phyloP scores from a whole-genome alignment of 148 eudicot genomes.

The Heliamphora exappendiculata region DNA sequence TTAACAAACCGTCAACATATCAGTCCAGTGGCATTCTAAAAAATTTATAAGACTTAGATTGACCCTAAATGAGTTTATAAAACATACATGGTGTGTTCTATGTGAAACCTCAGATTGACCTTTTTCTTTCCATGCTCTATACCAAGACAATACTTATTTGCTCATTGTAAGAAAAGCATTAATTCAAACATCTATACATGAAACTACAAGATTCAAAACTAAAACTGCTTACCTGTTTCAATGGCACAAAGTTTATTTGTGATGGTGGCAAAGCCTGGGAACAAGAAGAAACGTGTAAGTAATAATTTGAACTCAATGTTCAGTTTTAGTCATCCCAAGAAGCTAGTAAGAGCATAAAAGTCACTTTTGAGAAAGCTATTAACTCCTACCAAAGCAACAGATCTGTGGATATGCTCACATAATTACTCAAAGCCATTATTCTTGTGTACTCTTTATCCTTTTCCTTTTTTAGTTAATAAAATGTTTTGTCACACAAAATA shows the following conservation, averaged over 20 bases:
- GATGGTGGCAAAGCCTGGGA: constrained; percentile 76
- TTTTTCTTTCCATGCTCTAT: no score
- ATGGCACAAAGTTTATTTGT: constrained; percentile 67
- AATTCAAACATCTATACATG: not conserved
- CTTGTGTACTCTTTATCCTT: no score
- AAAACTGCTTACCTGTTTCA: constrained; percentile 64
- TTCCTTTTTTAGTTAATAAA: no score
- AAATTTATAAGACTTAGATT: no score
- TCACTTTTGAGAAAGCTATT: not conserved
- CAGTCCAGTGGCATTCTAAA: no score
- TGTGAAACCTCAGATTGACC: no score
- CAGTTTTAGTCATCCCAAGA: not conserved
- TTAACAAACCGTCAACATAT: no score
- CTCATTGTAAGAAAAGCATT: not conserved
- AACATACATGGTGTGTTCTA: no score
- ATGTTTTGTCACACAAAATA: no score
- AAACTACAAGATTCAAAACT: constrained; percentile 5
- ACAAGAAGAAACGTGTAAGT: constrained; percentile 9
- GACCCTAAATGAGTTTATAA: no score
- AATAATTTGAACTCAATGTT: not conserved
- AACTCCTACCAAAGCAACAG: not conserved
- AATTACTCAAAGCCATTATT: no score
- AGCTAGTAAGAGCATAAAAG: not conserved
- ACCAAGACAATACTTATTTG: not conserved
- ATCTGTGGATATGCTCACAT: not conserved